phyloP scores from a whole-genome alignment of 257 asterid species.

The Solanum raphanifolium region DNA sequence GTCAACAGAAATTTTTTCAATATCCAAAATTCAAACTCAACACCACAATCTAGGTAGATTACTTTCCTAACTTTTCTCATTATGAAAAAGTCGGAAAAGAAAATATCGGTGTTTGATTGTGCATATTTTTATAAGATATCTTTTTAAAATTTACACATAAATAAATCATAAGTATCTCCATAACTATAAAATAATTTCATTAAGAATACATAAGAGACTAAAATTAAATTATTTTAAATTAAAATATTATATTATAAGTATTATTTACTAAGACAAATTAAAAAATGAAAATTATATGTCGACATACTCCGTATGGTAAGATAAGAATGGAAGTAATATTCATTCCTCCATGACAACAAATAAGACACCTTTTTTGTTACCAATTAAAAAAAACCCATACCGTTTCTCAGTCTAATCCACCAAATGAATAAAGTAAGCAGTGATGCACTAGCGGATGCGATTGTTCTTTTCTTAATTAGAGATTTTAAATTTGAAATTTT shows the following conservation, averaged over 20 bases:
- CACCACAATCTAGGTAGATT: no score
- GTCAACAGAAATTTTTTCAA: rapidly evolving
- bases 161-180: not conserved
- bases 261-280: not conserved
- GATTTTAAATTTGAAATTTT: no score
- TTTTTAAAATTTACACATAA: not conserved
- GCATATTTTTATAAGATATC: not conserved
- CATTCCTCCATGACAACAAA: not conserved
- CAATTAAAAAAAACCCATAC: not conserved
- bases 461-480: no score
- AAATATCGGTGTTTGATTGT: not conserved
- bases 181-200: not conserved
- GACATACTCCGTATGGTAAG: not conserved
- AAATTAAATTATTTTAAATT: no score
- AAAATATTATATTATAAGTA: not conserved
- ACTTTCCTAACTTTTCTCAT: no score
- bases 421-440: not conserved
- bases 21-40: no score
- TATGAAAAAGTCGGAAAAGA: no score
- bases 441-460: not conserved
- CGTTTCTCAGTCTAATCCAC: not conserved
- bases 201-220: not conserved
- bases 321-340: not conserved
- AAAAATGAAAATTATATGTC: not conserved
- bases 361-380: not conserved